These are phyloP conservation scores for Aureobasidium sp. DNA, from an alignment of 2,329 filamentous ascomycete genomes.

Conservation along the genomic window DNA sequence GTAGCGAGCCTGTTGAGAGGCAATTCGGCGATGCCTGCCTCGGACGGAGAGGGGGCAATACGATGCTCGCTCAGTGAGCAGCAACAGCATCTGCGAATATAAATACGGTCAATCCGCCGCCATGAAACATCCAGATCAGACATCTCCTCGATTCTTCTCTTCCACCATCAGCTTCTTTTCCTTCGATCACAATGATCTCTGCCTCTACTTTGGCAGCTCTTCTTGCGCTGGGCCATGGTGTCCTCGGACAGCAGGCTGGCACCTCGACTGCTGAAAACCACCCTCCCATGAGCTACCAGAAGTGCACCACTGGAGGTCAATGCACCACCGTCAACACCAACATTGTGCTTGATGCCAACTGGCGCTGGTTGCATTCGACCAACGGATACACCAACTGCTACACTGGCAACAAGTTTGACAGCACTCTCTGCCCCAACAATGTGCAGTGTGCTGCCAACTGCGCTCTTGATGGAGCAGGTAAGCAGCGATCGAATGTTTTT, in stretches of 20 bases:
- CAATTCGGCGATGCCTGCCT: neutral
- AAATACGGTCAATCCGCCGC: neutral
- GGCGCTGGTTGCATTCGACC: slow-evolving; percentile 43
- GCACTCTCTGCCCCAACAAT: slow-evolving; percentile 33
- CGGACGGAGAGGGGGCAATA: neutral
- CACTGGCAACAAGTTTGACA: slow-evolving; percentile 39
- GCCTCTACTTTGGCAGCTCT: slow-evolving; percentile 25
- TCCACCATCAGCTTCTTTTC: neutral
- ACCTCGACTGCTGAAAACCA: slow-evolving; percentile 35
- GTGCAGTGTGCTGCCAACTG: slow-evolving; percentile 34
- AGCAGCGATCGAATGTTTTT: no score
- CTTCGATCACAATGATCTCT: neutral
- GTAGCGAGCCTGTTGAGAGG: neutral
- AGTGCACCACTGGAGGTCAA: slow-evolving; percentile 32
- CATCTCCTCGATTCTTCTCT: neutral
- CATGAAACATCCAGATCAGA: neutral
- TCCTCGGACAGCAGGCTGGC: slow-evolving; percentile 37
- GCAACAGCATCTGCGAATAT: neutral
- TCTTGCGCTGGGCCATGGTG: slow-evolving; percentile 34
- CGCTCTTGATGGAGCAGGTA: slow-evolving; percentile 34
- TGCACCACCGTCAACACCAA: slow-evolving; percentile 32
- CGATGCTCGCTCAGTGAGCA: neutral
- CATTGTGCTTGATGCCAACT: slow-evolving; percentile 42
- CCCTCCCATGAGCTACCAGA: slow-evolving; percentile 34
- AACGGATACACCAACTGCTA: slow-evolving; percentile 44